Evolutionary conservation across 2,329 filamentous ascomycete genomes (phyloP).

Genomic region (Trichoderma gracile): DNA sequence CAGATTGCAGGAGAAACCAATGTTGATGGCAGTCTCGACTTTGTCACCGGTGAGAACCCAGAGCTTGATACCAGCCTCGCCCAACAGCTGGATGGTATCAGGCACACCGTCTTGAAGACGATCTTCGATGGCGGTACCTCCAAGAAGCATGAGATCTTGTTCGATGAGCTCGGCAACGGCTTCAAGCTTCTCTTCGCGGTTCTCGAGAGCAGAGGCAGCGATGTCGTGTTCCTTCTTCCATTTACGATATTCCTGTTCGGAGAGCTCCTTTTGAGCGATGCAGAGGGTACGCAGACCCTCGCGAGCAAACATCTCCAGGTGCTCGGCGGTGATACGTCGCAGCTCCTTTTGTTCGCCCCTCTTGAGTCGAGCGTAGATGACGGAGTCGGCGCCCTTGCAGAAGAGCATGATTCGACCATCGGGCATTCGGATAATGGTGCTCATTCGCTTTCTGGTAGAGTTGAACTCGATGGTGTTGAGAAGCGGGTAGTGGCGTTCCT

Average conservation of each 20-base stretch:
- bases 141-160: constrained; percentile 81
- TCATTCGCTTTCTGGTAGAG: constrained; percentile 95
- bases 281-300: constrained; percentile 95
- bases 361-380: constrained; percentile 90
- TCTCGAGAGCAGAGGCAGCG: constrained; percentile 78
- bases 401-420: constrained; percentile 86
- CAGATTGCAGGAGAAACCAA: constrained; percentile 97
- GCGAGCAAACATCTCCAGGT: constrained; percentile 93
- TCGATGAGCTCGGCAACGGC: constrained; percentile 88
- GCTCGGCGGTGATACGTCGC: constrained; percentile 80
- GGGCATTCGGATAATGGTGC: constrained; percentile 92
- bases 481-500: constrained; percentile 81
- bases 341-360: constrained; percentile 84
- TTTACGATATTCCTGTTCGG: constrained; percentile 76
- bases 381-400: constrained; percentile 96
- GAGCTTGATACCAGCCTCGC: constrained; percentile 92
- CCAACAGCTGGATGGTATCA: constrained; percentile 89
- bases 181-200: constrained; percentile 92
- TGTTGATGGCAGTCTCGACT: constrained; percentile 99
- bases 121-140: constrained; percentile 96
- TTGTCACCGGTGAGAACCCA: constrained; percentile 99
- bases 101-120: constrained; percentile 94
- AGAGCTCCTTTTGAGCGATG: constrained; percentile 79
- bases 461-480: constrained; percentile 98
- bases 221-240: constrained; percentile 89